These are phyloP conservation scores for Castanospermum australe DNA, from an alignment of 306 rosid genomes.

Conservation along the genomic window DNA sequence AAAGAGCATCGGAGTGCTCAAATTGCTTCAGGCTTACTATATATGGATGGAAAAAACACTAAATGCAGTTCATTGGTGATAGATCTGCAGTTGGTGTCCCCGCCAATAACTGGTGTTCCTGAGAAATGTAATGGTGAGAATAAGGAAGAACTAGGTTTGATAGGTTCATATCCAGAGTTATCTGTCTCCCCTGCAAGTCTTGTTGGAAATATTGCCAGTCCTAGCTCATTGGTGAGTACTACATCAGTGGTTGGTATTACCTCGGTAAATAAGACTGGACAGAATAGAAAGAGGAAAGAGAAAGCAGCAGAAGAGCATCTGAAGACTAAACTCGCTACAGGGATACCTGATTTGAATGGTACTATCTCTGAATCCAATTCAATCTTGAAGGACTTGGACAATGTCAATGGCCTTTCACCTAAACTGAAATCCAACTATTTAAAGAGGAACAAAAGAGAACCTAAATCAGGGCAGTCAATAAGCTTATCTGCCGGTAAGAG, in stretches of 20 bases:
- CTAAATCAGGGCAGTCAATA: constrained; percentile 21
- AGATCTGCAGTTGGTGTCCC: constrained; percentile 35
- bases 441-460: constrained; percentile 43
- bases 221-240: background rate
- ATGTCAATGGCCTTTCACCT: constrained; percentile 31
- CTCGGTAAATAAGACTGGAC: background rate
- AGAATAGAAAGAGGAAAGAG: constrained; percentile 32
- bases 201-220: constrained; percentile 18
- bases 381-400: constrained; percentile 32
- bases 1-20: constrained; percentile 14
- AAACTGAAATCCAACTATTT: constrained; percentile 37
- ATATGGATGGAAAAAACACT: constrained; percentile 8
- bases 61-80: constrained; percentile 45
- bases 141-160: constrained; percentile 23
- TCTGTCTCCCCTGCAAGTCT: background rate
- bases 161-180: constrained; percentile 24
- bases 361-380: constrained; percentile 39
- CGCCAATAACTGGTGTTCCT: constrained; percentile 13
- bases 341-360: constrained; percentile 77
- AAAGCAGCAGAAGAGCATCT: constrained; percentile 26
- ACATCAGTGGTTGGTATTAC: constrained; percentile 16
- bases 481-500: constrained; percentile 25
- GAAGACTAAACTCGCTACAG: constrained; percentile 18
- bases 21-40: background rate
- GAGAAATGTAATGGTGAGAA: constrained; percentile 7